These are phyloP conservation scores for Naegleria lovaniensis DNA, from an alignment of 208 protist species.

Conservation along the genomic window DNA sequence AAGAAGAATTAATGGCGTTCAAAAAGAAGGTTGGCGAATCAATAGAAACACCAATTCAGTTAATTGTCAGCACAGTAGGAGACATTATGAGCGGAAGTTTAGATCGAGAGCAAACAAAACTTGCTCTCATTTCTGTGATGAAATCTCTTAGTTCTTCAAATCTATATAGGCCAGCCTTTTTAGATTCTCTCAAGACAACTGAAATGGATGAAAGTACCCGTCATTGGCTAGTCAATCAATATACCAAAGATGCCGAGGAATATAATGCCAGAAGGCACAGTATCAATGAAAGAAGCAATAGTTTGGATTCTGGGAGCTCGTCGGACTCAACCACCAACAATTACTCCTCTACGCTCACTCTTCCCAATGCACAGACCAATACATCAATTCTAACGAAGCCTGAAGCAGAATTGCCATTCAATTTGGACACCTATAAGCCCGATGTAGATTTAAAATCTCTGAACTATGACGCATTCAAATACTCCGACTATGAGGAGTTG, in stretches of 20 bases:
- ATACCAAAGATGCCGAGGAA: not conserved
- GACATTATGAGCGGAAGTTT: constrained; percentile 18
- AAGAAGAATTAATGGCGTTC: not conserved
- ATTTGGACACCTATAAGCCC: not conserved
- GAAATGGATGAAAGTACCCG: constrained; percentile 17
- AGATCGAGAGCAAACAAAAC: not conserved
- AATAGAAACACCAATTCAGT: constrained; percentile 8
- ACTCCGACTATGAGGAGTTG: not conserved
- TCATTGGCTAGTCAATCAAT: constrained; percentile 9
- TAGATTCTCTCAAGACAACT: not conserved
- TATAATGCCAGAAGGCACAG: not conserved
- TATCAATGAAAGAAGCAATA: not conserved
- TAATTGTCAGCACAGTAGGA: not conserved
- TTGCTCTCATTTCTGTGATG: not conserved
- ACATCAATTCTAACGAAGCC: not conserved
- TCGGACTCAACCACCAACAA: no score
- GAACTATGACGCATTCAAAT: constrained; percentile 1
- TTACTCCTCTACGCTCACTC: not conserved
- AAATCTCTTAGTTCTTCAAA: constrained; percentile 11
- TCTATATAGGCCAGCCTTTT: constrained; percentile 19
- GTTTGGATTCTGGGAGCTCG: not conserved
- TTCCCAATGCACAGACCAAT: not conserved
- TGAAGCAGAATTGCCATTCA: not conserved
- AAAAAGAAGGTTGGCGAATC: not conserved
- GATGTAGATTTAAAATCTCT: not conserved